phyloP scores from a whole-genome alignment of 441 rosid genomes.

The Adansonia madagascariensis region DNA sequence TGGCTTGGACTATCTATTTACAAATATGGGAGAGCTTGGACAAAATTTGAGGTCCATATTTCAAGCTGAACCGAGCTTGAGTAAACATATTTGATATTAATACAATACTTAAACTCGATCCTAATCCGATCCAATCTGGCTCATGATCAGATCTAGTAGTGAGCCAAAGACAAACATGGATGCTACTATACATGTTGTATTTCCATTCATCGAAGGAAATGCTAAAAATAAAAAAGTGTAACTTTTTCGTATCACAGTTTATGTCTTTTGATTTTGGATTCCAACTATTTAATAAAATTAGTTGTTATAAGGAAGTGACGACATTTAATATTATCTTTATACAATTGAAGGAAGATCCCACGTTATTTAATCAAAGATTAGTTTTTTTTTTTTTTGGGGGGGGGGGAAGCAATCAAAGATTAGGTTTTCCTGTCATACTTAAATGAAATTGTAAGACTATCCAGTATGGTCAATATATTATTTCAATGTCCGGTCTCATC shows the following conservation, averaged over 20 bases:
- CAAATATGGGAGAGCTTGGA: no score
- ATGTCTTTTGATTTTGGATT: not conserved
- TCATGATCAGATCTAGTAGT: no score
- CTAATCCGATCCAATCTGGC: no score
- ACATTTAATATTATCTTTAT: not conserved
- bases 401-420: no score
- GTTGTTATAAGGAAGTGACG: not conserved
- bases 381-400: not conserved
- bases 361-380: not conserved
- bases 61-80: no score
- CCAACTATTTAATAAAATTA: not conserved
- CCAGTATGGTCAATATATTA: not conserved
- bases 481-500: conserved; percentile 17
- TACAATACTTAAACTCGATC: no score
- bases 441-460: not conserved
- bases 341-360: not conserved
- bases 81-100: no score
- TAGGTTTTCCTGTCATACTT: not conserved
- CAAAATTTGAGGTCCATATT: no score
- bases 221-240: not conserved
- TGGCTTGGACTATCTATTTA: no score
- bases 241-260: no score
- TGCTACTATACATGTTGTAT: not conserved
- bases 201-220: not conserved
- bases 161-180: not conserved